A percentile compares a stretch with the other conserved stretches of the same genome.
phyloP scores from a whole-genome alignment of 2,329 filamentous ascomycete species.

The Aspergillus fructus region DNA sequence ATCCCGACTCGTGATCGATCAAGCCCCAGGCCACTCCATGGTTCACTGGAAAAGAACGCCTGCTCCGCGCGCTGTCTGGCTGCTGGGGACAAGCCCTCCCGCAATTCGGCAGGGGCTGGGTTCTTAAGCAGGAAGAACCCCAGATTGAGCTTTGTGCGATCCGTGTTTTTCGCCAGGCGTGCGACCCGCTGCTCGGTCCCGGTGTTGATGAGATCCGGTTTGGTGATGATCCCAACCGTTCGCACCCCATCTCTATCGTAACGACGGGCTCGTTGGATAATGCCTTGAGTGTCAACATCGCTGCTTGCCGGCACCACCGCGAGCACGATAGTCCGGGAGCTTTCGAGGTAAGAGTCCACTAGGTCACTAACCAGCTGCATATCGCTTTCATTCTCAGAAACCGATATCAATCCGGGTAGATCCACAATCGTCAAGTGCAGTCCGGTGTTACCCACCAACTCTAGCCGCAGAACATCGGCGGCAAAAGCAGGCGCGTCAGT shows the following conservation, averaged over 20 bases:
- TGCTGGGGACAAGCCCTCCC: slow-evolving; percentile 9
- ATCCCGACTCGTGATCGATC: slow-evolving; percentile 20
- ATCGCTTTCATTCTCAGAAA: slow-evolving; percentile 56
- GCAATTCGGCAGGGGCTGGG: slow-evolving; percentile 20
- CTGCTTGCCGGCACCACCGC: slow-evolving; percentile 47
- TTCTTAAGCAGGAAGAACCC: slow-evolving; percentile 32
- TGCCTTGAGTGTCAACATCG: slow-evolving; percentile 43
- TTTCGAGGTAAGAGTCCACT: slow-evolving; percentile 41
- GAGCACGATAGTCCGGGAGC: slow-evolving; percentile 46
- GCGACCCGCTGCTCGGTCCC: slow-evolving; percentile 25
- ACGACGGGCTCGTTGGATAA: slow-evolving; percentile 37
- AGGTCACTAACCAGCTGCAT: slow-evolving; percentile 55
- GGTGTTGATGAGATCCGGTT: slow-evolving; percentile 39
- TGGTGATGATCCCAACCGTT: slow-evolving; percentile 50
- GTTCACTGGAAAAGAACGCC: slow-evolving; percentile 17
- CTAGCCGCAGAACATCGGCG: slow-evolving; percentile 58
- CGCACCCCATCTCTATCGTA: slow-evolving; percentile 31
- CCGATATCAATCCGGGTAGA: slow-evolving; percentile 57
- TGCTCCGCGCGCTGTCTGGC: slow-evolving; percentile 8
- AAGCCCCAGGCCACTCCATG: slow-evolving; percentile 18
- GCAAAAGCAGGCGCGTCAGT: slow-evolving; percentile 31
- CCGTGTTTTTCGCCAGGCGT: slow-evolving; percentile 25
- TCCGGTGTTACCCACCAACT: slow-evolving; percentile 57
- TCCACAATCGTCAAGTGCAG: slow-evolving; percentile 60
- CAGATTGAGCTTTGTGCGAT: slow-evolving; percentile 27